Conservation (phyloP, 1,284 basidiomycete genomes). For the Takashimella koratensis region DNA sequence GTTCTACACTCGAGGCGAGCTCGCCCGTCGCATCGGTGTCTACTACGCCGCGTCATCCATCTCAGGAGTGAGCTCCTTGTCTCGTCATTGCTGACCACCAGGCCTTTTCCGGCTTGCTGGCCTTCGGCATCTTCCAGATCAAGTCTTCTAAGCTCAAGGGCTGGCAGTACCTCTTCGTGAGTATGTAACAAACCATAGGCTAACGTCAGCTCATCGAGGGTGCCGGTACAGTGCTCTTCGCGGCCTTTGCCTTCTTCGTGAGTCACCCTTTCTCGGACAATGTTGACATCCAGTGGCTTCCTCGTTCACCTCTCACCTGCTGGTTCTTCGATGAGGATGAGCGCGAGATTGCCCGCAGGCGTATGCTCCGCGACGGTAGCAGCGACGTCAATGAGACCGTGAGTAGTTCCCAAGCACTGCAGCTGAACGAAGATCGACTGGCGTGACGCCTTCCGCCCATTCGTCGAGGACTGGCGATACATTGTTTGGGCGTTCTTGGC, state of each 20-base stretch:
- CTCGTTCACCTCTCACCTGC: constrained; percentile 53
- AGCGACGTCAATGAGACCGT: constrained; percentile 53
- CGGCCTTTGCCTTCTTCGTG: constrained; percentile 51
- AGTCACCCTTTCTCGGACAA: not conserved
- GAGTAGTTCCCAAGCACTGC: not conserved
- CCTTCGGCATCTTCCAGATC: constrained; percentile 55
- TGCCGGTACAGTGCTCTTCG: constrained; percentile 44
- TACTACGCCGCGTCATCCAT: constrained; percentile 55
- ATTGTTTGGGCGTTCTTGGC: constrained; percentile 54
- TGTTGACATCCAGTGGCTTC: constrained; percentile 45
- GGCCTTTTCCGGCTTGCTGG: constrained; percentile 47
- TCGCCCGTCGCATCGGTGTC: constrained; percentile 54
- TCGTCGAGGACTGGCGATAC: constrained; percentile 52
- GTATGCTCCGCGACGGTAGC: constrained; percentile 55
- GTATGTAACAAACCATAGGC: constrained; percentile 1
- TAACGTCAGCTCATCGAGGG: constrained; percentile 51
- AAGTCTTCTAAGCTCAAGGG: constrained; percentile 49
- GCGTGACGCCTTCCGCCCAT: constrained; percentile 55
- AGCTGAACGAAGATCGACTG: constrained; percentile 3
- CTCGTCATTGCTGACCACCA: constrained; percentile 21
- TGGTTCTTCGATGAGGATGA: constrained; percentile 51
- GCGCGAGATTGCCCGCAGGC: constrained; percentile 51
- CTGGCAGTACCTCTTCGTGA: constrained; percentile 55
- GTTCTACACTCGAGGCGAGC: constrained; percentile 55
- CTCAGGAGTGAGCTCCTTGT: constrained; percentile 51